A percentile compares a stretch with the other conserved stretches of the same genome.
Evolutionary conservation across 2,329 filamentous ascomycete genomes (phyloP).

Genomic region (Diaporthe vexans): DNA sequence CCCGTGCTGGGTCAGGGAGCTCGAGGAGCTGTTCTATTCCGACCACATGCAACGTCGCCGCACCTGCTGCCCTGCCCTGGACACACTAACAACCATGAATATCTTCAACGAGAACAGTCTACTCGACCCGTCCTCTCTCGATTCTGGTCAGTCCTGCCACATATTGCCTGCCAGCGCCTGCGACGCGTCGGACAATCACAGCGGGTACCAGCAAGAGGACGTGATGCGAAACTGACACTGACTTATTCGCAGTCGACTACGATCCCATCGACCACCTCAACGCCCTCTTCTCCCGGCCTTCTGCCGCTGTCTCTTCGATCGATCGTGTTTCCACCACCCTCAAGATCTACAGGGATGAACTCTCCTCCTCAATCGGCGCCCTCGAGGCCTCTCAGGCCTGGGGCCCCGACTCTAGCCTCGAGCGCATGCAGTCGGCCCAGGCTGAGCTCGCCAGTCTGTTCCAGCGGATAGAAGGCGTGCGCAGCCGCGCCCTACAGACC

Average conservation of each 20-base stretch:
- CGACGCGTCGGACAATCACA: too few species aligned
- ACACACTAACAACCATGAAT: conserved; percentile 37
- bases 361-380: conserved; percentile 81
- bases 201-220: conserved; percentile 3
- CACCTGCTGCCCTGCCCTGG: neutral
- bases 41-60: conserved; percentile 41
- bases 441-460: conserved; percentile 91
- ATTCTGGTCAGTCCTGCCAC: conserved; percentile 44
- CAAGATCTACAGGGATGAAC: conserved; percentile 81
- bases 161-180: neutral
- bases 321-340: conserved; percentile 81
- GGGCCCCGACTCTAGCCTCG: conserved; percentile 87
- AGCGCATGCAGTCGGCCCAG: conserved; percentile 92
- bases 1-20: neutral
- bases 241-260: conserved; percentile 74
- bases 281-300: conserved; percentile 90
- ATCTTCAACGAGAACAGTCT: conserved; percentile 41
- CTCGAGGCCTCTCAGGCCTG: conserved; percentile 85
- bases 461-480: conserved; percentile 93
- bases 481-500: conserved; percentile 88
- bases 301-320: conserved; percentile 84
- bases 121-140: conserved; percentile 41
- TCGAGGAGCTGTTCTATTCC: conserved; percentile 29
- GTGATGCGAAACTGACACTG: conserved; percentile 25
- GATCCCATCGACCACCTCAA: conserved; percentile 95